Evolutionary conservation across 176 grass and related monocot genomes (phyloP).

Genomic region (Raddia distichophylla): DNA sequence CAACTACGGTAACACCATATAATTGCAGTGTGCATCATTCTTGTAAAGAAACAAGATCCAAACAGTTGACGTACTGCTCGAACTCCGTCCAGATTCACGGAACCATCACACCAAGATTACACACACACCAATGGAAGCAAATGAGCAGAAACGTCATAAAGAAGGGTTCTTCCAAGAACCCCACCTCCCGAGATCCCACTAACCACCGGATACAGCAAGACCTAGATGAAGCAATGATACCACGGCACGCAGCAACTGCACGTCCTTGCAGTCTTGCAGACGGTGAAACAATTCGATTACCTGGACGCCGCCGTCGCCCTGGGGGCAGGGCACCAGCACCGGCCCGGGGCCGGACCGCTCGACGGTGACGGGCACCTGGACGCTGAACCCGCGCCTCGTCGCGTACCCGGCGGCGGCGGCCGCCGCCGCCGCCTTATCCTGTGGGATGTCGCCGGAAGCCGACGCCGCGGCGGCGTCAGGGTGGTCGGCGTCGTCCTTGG

Average conservation of each 20-base stretch:
- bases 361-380: constrained; percentile 56
- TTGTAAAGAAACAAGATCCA: not conserved
- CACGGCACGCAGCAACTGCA: constrained; percentile 2
- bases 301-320: constrained; percentile 63
- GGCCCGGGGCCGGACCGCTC: constrained; percentile 46
- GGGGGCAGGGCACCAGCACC: constrained; percentile 48
- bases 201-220: not conserved
- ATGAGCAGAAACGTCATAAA: not conserved
- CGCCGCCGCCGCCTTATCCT: constrained; percentile 21
- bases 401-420: not conserved
- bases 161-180: not conserved
- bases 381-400: constrained; percentile 52
- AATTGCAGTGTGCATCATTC: not conserved
- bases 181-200: constrained; percentile 32
- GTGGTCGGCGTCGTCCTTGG: constrained; percentile 56
- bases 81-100: constrained; percentile 17
- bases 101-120: not conserved
- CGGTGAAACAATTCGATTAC: constrained; percentile 34
- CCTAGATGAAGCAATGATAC: not conserved
- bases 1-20: not conserved
- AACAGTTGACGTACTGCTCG: not conserved
- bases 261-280: not conserved
- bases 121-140: constrained; percentile 1
- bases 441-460: constrained; percentile 33
- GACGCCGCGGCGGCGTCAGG: not conserved